A percentile compares a stretch with the other conserved stretches of the same genome.
These are phyloP conservation scores for Pholiota microspora DNA, from an alignment of 768 basidiomycete species.

Conservation along the genomic window DNA sequence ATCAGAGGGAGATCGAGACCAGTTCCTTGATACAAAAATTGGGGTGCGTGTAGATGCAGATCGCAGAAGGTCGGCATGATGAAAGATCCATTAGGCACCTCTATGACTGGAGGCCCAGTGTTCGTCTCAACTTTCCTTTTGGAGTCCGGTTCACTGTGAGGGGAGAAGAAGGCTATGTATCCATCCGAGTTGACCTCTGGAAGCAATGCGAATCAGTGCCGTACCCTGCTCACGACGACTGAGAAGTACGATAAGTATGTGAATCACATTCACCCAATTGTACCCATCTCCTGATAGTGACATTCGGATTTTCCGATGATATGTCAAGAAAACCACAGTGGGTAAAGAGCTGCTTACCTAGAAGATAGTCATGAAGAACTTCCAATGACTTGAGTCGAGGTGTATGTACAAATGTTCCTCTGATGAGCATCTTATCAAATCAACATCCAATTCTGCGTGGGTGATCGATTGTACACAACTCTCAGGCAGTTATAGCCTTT, in stretches of 20 bases:
- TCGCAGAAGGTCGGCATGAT: conserved; percentile 80
- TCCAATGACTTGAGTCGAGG: conserved; percentile 50
- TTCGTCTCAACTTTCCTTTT: conserved; percentile 24
- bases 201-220: background rate
- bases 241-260: background rate
- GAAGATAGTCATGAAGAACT: conserved; percentile 53
- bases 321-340: background rate
- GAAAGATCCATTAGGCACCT: conserved; percentile 56
- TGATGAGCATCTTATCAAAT: conserved; percentile 27
- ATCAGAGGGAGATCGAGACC: conserved; percentile 83
- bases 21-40: conserved; percentile 85
- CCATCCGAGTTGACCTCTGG: conserved; percentile 39
- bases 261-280: too few relatives aligned
- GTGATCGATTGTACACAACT: background rate
- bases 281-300: too few relatives aligned
- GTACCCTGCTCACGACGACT: background rate
- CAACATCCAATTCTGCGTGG: too few relatives aligned
- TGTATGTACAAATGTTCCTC: conserved; percentile 60
- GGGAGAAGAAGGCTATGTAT: conserved; percentile 49
- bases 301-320: background rate
- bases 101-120: conserved; percentile 18
- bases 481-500: background rate
- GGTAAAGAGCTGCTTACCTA: conserved; percentile 33
- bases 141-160: conserved; percentile 34
- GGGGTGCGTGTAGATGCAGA: conserved; percentile 85